These are phyloP conservation scores for Leccinum solheimii DNA, from an alignment of 1,284 basidiomycete species.

Conservation along the genomic window DNA sequence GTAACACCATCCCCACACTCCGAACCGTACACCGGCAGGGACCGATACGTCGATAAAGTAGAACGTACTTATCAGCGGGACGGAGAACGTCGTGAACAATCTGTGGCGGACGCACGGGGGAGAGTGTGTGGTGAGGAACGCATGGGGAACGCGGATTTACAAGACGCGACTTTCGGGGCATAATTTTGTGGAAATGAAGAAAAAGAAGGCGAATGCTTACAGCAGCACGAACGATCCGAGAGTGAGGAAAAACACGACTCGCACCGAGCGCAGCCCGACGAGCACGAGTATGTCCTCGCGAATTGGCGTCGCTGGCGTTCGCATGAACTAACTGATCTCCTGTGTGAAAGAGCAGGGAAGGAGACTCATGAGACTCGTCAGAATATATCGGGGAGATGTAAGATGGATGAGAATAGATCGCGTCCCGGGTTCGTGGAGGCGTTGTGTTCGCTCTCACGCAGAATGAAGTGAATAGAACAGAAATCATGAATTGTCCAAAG, in stretches of 20 bases:
- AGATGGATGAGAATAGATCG: neutral
- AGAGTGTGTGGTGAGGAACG: neutral
- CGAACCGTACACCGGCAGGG: constrained; percentile 11
- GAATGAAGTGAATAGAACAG: neutral
- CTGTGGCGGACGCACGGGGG: neutral
- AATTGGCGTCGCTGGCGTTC: neutral
- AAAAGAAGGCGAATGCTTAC: constrained; percentile 2
- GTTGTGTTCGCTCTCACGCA: constrained; percentile 2
- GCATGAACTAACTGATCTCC: neutral
- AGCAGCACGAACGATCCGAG: constrained; percentile 8
- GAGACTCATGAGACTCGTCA: neutral
- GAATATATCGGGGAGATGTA: neutral
- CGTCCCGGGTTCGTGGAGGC: neutral
- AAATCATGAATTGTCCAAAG: constrained; percentile 18
- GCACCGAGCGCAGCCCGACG: constrained; percentile 7
- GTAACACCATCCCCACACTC: constrained; percentile 19
- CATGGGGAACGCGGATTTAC: neutral
- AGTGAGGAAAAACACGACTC: constrained; percentile 2
- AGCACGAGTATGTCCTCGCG: neutral
- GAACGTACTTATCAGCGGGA: constrained; percentile 14
- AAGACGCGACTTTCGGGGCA: neutral
- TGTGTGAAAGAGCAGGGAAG: neutral
- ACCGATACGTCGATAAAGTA: constrained; percentile 13
- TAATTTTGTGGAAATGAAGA: neutral
- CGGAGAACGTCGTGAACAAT: constrained; percentile 14